phyloP scores from a whole-genome alignment of 2,329 filamentous ascomycete genomes.

The Fusarium sp. region DNA sequence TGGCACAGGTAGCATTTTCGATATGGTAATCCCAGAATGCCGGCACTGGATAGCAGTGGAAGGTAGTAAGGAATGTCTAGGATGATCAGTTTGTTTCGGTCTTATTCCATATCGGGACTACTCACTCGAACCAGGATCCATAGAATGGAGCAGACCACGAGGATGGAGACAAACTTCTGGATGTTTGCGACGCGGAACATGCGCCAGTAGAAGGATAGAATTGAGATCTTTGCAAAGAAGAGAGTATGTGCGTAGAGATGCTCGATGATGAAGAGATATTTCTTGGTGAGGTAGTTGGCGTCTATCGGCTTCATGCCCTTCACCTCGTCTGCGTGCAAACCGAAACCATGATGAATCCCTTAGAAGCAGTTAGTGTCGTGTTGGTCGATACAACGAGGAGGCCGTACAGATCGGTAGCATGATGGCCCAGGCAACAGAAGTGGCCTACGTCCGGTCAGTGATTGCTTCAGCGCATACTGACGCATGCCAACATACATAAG shows the following conservation, averaged over 20 bases:
- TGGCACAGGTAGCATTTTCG: conserved; percentile 42
- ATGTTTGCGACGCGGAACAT: conserved; percentile 50
- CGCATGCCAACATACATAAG: conserved; percentile 27
- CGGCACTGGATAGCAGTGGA: conserved; percentile 34
- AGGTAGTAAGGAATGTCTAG: conserved; percentile 27
- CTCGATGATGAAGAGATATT: conserved; percentile 45
- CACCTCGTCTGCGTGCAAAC: conserved; percentile 33
- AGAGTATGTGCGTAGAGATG: conserved; percentile 50
- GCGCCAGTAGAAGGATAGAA: conserved; percentile 52
- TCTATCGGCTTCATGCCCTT: conserved; percentile 13
- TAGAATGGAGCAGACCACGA: conserved; percentile 45
- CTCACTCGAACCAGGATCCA: conserved; percentile 48
- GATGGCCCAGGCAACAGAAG: conserved; percentile 29
- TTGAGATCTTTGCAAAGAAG: conserved; percentile 49
- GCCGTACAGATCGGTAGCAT: conserved; percentile 37
- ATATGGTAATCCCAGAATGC: conserved; percentile 34
- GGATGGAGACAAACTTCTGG: conserved; percentile 42
- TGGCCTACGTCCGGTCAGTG: conserved; percentile 20
- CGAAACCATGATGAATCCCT: conserved; percentile 41
- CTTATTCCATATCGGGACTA: not conserved
- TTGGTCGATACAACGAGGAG: not conserved
- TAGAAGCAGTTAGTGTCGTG: conserved; percentile 11
- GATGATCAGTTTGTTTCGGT: not conserved
- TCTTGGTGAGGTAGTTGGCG: conserved; percentile 28
- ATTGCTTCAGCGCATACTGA: accelerated